Conservation (phyloP, 129 eudicot species). For the Cynara cardunculus region DNA sequence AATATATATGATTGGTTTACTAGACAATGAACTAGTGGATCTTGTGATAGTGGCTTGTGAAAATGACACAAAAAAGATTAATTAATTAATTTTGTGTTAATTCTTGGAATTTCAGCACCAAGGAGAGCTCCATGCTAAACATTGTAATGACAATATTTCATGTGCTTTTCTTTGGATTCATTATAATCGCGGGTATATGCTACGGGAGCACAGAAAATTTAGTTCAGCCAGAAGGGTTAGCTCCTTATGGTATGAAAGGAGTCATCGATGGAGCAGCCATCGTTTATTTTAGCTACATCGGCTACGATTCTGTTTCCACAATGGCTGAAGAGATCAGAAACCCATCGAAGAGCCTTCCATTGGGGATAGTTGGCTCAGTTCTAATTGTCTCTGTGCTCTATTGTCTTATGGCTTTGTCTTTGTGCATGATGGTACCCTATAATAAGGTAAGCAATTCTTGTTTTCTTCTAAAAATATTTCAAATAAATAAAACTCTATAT, state of each 20-base stretch:
- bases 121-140: slow-evolving; percentile 79
- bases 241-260: slow-evolving; percentile 66
- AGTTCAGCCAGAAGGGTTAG: slow-evolving; percentile 53
- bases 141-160: slow-evolving; percentile 67
- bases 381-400: slow-evolving; percentile 53
- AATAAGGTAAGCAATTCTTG: slow-evolving; percentile 36
- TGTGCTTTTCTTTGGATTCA: slow-evolving; percentile 60
- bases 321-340: slow-evolving; percentile 76
- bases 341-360: slow-evolving; percentile 61
- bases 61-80: slow-evolving; percentile 22
- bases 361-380: slow-evolving; percentile 66
- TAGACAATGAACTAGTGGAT: slow-evolving; percentile 27
- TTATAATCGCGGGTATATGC: slow-evolving; percentile 61
- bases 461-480: not conserved
- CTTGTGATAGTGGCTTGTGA: slow-evolving; percentile 37
- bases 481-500: not conserved
- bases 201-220: slow-evolving; percentile 56
- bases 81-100: slow-evolving; percentile 4
- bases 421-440: slow-evolving; percentile 65
- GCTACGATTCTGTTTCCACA: slow-evolving; percentile 79
- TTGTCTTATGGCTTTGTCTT: slow-evolving; percentile 64
- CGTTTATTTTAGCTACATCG: slow-evolving; percentile 77
- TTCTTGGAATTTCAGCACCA: slow-evolving; percentile 52
- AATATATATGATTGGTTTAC: slow-evolving; percentile 14
- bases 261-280: slow-evolving; percentile 73